Evolutionary conservation across 1,284 basidiomycete species (phyloP).

Genomic region (Sporisorium scitamineum): DNA sequence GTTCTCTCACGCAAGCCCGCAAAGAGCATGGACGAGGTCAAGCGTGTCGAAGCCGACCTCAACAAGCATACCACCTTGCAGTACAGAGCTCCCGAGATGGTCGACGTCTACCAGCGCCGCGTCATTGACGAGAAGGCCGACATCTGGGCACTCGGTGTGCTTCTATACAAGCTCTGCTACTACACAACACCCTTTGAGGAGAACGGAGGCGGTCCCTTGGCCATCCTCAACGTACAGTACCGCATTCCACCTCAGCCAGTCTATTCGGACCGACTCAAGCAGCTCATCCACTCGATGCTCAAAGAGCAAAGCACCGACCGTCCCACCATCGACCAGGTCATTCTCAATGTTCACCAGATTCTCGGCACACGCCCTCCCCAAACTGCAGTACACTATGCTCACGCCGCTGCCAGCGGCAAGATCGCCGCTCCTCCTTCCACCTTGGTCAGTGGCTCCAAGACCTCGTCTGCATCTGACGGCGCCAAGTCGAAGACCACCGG

Average conservation of each 20-base stretch:
- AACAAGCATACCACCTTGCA: constrained; percentile 95
- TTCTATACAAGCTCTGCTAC: constrained; percentile 89
- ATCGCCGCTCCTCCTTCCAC: constrained; percentile 39
- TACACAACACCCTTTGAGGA: constrained; percentile 92
- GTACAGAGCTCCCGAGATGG: constrained; percentile 97
- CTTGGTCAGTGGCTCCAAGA: constrained; percentile 20
- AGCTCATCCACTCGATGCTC: constrained; percentile 76
- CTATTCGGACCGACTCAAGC: constrained; percentile 87
- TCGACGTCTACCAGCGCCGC: constrained; percentile 85
- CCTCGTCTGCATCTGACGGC: not conserved
- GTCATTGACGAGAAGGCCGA: constrained; percentile 91
- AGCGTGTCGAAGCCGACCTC: constrained; percentile 87
- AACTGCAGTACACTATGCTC: constrained; percentile 50
- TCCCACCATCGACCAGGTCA: constrained; percentile 59
- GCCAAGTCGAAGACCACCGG: constrained; percentile 14
- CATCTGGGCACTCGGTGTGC: constrained; percentile 81
- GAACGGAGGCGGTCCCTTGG: constrained; percentile 86
- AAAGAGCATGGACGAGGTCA: constrained; percentile 72
- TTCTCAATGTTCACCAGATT: constrained; percentile 56
- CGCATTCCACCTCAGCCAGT: constrained; percentile 77
- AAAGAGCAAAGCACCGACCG: constrained; percentile 59
- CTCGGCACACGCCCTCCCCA: constrained; percentile 54
- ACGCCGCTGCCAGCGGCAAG: constrained; percentile 44
- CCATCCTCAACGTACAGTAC: constrained; percentile 96
- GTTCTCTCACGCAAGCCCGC: constrained; percentile 56